A percentile compares a stretch with the other conserved stretches of the same genome.
Conservation (phyloP, 768 basidiomycete species). For the Gyrodon lividus region DNA sequence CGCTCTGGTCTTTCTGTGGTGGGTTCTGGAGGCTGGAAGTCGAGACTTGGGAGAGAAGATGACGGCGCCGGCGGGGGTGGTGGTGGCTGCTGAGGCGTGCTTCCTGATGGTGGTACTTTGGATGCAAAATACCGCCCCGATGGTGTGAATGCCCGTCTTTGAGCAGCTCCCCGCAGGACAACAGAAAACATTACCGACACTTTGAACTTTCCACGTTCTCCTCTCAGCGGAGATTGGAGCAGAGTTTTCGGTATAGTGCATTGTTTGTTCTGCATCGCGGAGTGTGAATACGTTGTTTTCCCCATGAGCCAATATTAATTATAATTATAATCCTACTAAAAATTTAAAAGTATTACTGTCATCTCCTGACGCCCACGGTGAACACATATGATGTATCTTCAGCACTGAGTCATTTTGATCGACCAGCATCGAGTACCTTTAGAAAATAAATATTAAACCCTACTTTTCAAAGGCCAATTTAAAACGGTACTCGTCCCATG, state of each 20-base stretch:
- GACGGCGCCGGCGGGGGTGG: conserved; percentile 6
- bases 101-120: conserved; percentile 15
- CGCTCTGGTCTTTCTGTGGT: conserved; percentile 44
- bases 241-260: background rate
- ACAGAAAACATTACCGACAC: conserved; percentile 22
- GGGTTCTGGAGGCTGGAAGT: conserved; percentile 59
- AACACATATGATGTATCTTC: too few species aligned
- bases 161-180: conserved; percentile 22
- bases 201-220: background rate
- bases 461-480: too few species aligned
- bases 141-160: conserved; percentile 15
- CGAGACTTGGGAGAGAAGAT: conserved; percentile 48
- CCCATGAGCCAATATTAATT: too few species aligned
- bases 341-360: too few species aligned
- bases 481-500: too few species aligned
- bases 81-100: conserved; percentile 4
- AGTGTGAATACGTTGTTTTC: background rate
- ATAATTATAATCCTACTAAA: too few species aligned
- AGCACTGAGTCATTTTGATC: too few species aligned
- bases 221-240: background rate
- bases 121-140: conserved; percentile 25
- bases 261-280: background rate
- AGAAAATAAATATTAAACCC: too few species aligned
- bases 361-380: too few species aligned
- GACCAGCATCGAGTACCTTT: too few species aligned